phyloP scores from a whole-genome alignment of 768 basidiomycete genomes.

The Dentipellis sp. region DNA sequence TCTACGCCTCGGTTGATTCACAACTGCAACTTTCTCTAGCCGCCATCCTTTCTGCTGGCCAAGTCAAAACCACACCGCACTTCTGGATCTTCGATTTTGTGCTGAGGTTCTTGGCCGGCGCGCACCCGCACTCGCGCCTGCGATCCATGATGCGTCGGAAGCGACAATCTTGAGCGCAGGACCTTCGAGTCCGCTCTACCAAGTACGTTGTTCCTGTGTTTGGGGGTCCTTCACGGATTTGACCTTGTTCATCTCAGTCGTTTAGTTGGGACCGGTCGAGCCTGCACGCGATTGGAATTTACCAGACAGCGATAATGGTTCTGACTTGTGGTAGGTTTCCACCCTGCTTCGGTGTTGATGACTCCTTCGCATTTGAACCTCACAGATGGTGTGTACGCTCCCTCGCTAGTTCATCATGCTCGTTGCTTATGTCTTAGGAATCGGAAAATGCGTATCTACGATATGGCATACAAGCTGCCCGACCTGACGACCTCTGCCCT shows the following conservation, averaged over 20 bases:
- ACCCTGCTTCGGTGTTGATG: conserved; percentile 14
- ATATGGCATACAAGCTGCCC: conserved; percentile 15
- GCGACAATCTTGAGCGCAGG: conserved; percentile 1
- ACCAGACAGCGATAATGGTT: conserved; percentile 8
- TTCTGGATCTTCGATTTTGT: not conserved
- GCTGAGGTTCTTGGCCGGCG: not conserved
- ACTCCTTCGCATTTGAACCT: conserved; percentile 4
- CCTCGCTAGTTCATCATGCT: not conserved
- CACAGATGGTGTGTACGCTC: not conserved
- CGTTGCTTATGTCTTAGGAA: not conserved
- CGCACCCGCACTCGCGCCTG: not conserved
- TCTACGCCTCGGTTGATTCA: not conserved
- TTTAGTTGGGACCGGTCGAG: conserved; percentile 15
- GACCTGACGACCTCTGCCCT: conserved; percentile 13
- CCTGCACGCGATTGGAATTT: conserved; percentile 16
- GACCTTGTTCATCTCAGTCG: conserved; percentile 1
- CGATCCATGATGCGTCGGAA: not conserved
- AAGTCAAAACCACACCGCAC: not conserved
- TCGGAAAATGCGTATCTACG: conserved; percentile 19
- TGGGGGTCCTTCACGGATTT: no score
- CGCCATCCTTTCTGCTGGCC: not conserved
- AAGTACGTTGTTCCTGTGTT: not conserved
- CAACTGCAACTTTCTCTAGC: not conserved
- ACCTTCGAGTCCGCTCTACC: conserved; percentile 2
- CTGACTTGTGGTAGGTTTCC: conserved; percentile 12